phyloP scores from a whole-genome alignment of 345 rosid species.

The Salix viminalis region DNA sequence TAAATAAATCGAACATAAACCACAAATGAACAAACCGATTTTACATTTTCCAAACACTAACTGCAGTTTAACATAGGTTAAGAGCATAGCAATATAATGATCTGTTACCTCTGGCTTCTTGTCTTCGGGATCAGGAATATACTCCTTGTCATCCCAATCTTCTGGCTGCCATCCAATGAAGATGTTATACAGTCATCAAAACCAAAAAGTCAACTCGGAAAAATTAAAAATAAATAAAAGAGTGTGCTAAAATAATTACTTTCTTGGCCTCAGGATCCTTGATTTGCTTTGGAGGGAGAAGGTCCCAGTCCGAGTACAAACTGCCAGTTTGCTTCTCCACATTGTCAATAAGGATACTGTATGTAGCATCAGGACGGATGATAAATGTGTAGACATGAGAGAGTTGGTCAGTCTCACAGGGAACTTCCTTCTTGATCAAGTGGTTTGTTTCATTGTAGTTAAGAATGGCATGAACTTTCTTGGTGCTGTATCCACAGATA shows the following conservation, averaged over 20 bases:
- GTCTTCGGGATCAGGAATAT: constrained; percentile 90
- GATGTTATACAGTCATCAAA: background rate
- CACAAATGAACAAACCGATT: background rate
- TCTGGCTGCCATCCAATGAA: constrained; percentile 59
- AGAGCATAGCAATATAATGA: too few relatives aligned
- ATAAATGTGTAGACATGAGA: constrained; percentile 87
- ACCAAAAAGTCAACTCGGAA: background rate
- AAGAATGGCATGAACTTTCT: constrained; percentile 99
- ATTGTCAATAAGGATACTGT: constrained; percentile 85
- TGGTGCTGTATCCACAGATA: constrained; percentile 94
- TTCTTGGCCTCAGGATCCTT: constrained; percentile 94
- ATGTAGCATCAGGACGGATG: constrained; percentile 90
- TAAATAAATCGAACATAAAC: background rate
- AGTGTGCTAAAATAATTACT: constrained; percentile 26
- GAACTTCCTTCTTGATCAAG: constrained; percentile 93
- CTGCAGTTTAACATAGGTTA: background rate
- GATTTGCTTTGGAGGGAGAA: constrained; percentile 82
- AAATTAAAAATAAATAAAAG: too few relatives aligned
- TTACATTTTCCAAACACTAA: background rate
- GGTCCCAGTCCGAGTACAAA: constrained; percentile 86
- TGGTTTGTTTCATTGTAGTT: constrained; percentile 73
- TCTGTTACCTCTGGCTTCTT: constrained; percentile 77
- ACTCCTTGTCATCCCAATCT: constrained; percentile 96
- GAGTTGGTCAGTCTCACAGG: constrained; percentile 98
- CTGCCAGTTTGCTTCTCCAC: constrained; percentile 94